Evolutionary conservation across 805 yeast genomes (phyloP).

Genomic region (Kazachstania taianensis): DNA sequence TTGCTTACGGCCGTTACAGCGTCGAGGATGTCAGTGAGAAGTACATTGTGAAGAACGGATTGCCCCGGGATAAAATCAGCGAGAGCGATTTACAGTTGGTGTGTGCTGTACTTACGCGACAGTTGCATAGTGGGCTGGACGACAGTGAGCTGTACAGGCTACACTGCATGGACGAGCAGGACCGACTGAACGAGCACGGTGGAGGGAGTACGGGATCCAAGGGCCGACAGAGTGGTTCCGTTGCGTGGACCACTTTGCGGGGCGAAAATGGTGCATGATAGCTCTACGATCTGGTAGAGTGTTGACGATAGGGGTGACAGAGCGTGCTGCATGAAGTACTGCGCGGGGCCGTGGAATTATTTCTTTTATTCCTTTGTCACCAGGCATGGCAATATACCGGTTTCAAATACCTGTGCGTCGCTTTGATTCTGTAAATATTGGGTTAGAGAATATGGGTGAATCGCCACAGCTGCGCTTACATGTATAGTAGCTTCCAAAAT

Average conservation of each 20-base stretch:
- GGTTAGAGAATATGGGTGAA: too few relatives aligned
- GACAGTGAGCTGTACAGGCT: constrained; percentile 31
- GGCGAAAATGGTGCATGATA: constrained; percentile 58
- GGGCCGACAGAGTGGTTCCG: constrained; percentile 63
- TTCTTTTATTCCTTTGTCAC: too few relatives aligned
- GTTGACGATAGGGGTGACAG: too few relatives aligned
- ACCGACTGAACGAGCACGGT: constrained; percentile 19
- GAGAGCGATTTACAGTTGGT: constrained; percentile 32
- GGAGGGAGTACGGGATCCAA: neutral
- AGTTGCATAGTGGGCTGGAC: constrained; percentile 23
- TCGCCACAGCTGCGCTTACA: too few relatives aligned
- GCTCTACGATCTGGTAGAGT: too few relatives aligned
- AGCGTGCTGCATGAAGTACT: too few relatives aligned
- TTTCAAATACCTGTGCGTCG: too few relatives aligned
- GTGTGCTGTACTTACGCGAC: constrained; percentile 31
- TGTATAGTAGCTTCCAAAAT: too few relatives aligned
- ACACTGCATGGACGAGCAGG: constrained; percentile 27
- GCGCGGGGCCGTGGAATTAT: neutral
- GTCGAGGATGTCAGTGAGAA: constrained; percentile 59
- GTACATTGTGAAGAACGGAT: constrained; percentile 41
- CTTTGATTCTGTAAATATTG: too few relatives aligned
- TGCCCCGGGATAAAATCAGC: constrained; percentile 39
- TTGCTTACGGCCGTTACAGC: constrained; percentile 58
- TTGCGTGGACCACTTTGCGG: constrained; percentile 63
- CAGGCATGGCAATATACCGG: too few relatives aligned